Evolutionary conservation across 2,329 filamentous ascomycete genomes (phyloP).

Genomic region (Neoascochyta sp.): DNA sequence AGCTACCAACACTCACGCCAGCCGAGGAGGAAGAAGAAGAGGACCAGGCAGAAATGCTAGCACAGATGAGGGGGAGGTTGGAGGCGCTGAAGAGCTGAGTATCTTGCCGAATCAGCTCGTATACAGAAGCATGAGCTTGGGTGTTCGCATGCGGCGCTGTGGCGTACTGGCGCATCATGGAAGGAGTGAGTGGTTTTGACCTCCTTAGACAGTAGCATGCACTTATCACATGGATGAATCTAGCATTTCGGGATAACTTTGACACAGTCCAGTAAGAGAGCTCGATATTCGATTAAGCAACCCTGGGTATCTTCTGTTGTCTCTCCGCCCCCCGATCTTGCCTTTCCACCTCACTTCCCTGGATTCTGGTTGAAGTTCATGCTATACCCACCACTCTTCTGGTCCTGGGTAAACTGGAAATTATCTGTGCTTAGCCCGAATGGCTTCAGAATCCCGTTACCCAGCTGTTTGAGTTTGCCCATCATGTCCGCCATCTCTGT

Average conservation of each 20-base stretch:
- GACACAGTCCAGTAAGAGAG: too few species aligned
- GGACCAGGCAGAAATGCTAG: slow-evolving; percentile 83
- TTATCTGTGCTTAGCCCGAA: slow-evolving; percentile 93
- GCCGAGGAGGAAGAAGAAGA: slow-evolving; percentile 72
- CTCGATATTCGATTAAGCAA: too few species aligned
- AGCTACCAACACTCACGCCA: slow-evolving; percentile 51
- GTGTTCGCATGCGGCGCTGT: not conserved
- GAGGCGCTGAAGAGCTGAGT: slow-evolving; percentile 85
- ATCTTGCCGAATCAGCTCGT: too few species aligned
- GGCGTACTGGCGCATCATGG: slow-evolving; percentile 2
- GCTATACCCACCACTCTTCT: slow-evolving; percentile 85
- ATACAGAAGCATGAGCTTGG: not conserved
- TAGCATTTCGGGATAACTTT: too few species aligned
- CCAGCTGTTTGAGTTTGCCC: slow-evolving; percentile 88
- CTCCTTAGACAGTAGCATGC: too few species aligned
- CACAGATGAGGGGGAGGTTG: slow-evolving; percentile 87
- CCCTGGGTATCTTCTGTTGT: not conserved
- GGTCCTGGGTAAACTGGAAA: slow-evolving; percentile 90
- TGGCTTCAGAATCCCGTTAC: slow-evolving; percentile 86
- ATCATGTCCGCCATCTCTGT: slow-evolving; percentile 95
- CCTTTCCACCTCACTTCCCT: slow-evolving; percentile 12
- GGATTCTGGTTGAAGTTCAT: slow-evolving; percentile 70
- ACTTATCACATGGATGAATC: too few species aligned
- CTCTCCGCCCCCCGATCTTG: not conserved
- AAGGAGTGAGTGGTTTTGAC: not conserved